Evolutionary conservation across 2,329 filamentous ascomycete species (phyloP), one percentile per base, ranked within the genome.

Genomic region (Hymenoscyphus infarciens): DNA sequence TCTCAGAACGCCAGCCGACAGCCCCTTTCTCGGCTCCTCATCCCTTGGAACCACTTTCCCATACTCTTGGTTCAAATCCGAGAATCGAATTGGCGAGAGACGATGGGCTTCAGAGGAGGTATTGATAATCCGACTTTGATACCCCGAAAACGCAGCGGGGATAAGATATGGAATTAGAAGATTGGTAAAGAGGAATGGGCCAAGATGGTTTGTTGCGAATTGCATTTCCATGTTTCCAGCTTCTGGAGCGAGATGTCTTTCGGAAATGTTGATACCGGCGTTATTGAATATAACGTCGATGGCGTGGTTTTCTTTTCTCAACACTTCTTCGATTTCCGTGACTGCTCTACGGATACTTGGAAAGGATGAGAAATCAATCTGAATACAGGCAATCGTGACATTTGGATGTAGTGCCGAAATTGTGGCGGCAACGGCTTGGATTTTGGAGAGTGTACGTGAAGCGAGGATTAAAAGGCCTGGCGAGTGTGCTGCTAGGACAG

Each of bases 331-430:
- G 27, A 67, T 53, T 15, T 60, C 27, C 3, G 15, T 13, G 13
- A 62, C 67, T 19, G 65, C 63, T 31, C 19, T 8, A 0, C 65
- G 63, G 6, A 67, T 61, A 27, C 74, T 5, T 70, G 61, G 70
- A 76, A 76, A 3, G 68, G 68, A 57, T 2, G 72, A 71, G 8
- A 82, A 74, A 60, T 81, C 76, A 7, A 80, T 66, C n/a, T 65
- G 57, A 3, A 79, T 66, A 31, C 71, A 45, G 5, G 71, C 70
- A 35, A 74, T 73, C 25, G 73, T 68, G n/a, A 76, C 68, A 1
- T 52, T 33, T 1, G 76, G 72, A 56, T 69, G 70, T 7, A 70
- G 60, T 3, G 69, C 60, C 52, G 72, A 70, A 39, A 78, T 72
- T 1, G 66, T 64, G 5, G 69, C 62, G 42, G 74, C 71, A 54